Evolutionary conservation across 176 grass and related monocot species (phyloP).

Genomic region (Chloris gayana): DNA sequence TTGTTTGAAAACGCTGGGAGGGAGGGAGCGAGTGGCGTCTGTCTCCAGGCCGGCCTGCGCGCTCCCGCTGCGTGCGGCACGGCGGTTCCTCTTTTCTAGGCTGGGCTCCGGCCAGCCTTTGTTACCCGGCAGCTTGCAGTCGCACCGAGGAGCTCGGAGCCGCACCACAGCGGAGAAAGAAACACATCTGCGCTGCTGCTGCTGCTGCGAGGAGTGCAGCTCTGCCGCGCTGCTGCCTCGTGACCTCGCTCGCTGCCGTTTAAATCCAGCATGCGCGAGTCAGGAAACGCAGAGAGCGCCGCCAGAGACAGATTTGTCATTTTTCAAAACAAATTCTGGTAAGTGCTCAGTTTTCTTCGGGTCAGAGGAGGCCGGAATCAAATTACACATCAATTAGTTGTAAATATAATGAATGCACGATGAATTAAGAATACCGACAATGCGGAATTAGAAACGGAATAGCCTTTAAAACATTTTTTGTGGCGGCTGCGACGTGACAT

Average conservation of each 20-base stretch:
- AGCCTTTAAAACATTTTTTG: background rate
- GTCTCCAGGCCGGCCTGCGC: constrained; percentile 39
- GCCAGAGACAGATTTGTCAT: background rate
- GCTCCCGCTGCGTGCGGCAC: constrained; percentile 48
- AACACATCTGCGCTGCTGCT: background rate
- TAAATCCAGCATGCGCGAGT: background rate
- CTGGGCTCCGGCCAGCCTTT: background rate
- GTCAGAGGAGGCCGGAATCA: too few species aligned
- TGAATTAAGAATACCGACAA: too few species aligned
- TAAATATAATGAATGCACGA: too few species aligned
- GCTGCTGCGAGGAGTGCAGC: background rate
- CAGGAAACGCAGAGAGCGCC: background rate
- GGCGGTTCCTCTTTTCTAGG: constrained; percentile 7
- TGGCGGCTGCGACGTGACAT: background rate
- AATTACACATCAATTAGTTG: too few species aligned
- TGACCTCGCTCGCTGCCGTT: background rate
- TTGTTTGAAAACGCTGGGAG: constrained; percentile 1
- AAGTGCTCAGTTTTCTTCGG: too few species aligned
- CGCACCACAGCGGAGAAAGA: background rate
- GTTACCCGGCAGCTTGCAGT: background rate
- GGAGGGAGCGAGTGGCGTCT: constrained; percentile 1
- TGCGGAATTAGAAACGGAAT: background rate
- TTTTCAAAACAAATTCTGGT: too few species aligned
- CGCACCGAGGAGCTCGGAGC: background rate
- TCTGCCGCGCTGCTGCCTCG: background rate